A percentile compares a stretch with the other conserved stretches of the same genome.
Evolutionary conservation across 352 stramenopile species (phyloP).

Genomic region (Pythium phragmiticola): DNA sequence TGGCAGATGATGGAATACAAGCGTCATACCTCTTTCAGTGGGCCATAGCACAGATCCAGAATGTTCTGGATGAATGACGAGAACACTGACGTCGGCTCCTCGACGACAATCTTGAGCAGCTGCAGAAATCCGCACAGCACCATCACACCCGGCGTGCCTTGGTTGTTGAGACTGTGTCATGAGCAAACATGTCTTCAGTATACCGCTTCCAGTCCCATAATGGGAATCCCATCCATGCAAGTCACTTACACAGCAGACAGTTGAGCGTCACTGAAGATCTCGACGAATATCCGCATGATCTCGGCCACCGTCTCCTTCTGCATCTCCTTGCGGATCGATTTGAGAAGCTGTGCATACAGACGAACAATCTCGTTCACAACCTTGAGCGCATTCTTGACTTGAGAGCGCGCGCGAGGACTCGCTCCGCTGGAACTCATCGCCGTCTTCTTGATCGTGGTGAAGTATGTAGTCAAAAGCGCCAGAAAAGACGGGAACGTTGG

Average conservation of each 20-base stretch:
- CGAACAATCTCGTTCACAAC: slow-evolving; percentile 81
- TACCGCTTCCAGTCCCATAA: no score
- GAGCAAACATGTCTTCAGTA: not conserved
- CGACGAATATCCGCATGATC: slow-evolving; percentile 75
- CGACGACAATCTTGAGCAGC: slow-evolving; percentile 73
- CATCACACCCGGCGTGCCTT: slow-evolving; percentile 61
- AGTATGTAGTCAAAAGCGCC: slow-evolving; percentile 67
- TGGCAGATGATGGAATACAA: slow-evolving; percentile 8
- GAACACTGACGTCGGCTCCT: slow-evolving; percentile 72
- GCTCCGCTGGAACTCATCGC: slow-evolving; percentile 25
- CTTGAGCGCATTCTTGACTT: slow-evolving; percentile 64
- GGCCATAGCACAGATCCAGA: slow-evolving; percentile 74
- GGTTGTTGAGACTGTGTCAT: slow-evolving; percentile 45
- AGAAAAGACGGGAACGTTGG: slow-evolving; percentile 54
- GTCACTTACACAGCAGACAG: slow-evolving; percentile 61
- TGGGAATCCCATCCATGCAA: not conserved
- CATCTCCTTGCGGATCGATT: slow-evolving; percentile 84
- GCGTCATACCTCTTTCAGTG: slow-evolving; percentile 65
- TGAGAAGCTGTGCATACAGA: slow-evolving; percentile 73
- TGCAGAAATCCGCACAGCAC: slow-evolving; percentile 80
- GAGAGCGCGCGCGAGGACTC: slow-evolving; percentile 23
- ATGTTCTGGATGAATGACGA: slow-evolving; percentile 74
- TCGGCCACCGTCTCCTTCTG: slow-evolving; percentile 66
- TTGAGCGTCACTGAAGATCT: slow-evolving; percentile 77
- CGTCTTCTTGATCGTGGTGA: slow-evolving; percentile 59